These are phyloP conservation scores for Penstemon davidsonii DNA, from an alignment of 257 asterid genomes.

Conservation along the genomic window DNA sequence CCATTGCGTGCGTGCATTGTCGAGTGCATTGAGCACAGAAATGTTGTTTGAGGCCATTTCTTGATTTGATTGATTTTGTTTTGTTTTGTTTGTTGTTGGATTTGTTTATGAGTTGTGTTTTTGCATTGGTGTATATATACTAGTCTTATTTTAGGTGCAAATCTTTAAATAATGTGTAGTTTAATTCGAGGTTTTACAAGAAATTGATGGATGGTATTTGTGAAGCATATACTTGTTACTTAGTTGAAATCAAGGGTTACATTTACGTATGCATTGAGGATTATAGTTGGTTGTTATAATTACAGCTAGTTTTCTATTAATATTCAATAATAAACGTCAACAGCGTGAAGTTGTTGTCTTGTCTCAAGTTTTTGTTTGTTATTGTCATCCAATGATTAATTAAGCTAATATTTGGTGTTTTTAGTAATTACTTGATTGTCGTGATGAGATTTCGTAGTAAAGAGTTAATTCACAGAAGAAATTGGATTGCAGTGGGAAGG, in stretches of 20 bases:
- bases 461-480: not conserved
- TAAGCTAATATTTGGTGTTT: not conserved
- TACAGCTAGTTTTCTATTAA: conserved; percentile 19
- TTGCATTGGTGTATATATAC: conserved; percentile 2
- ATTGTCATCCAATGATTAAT: conserved; percentile 11
- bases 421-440: not conserved
- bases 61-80: not conserved
- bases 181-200: conserved; percentile 30
- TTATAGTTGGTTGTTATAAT: not conserved
- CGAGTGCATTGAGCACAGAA: conserved; percentile 36
- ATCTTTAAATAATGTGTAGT: conserved; percentile 9
- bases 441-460: not conserved
- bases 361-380: conserved; percentile 11
- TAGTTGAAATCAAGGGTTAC: conserved; percentile 30
- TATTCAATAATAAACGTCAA: conserved; percentile 11
- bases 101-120: not conserved
- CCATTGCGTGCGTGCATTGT: conserved; percentile 40
- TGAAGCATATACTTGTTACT: conserved; percentile 30
- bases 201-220: conserved; percentile 31
- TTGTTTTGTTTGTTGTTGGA: conserved; percentile 10
- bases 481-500: too few species aligned
- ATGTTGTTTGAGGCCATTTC: conserved; percentile 35
- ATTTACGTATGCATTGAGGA: not conserved
- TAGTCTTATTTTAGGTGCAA: not conserved
- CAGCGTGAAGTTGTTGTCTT: not conserved